Evolutionary conservation across 2,329 filamentous ascomycete species (phyloP).

Genomic region (Fusarium sp.): DNA sequence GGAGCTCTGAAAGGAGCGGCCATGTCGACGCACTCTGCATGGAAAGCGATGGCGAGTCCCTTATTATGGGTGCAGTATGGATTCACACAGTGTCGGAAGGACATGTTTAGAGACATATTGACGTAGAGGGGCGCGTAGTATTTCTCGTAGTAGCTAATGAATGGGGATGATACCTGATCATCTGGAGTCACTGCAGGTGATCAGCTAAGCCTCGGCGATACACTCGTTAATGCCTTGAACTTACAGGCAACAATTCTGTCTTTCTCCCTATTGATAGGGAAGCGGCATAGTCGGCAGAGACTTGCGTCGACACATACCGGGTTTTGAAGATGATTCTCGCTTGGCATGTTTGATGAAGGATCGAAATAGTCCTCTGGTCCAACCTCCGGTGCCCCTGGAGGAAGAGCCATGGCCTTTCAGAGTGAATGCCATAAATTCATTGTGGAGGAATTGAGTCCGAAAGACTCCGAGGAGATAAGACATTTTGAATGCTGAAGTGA

Average conservation of each 20-base stretch:
- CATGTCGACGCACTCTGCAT: not conserved
- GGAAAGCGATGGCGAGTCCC: not conserved
- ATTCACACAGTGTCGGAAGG: not conserved
- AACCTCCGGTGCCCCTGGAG: not conserved
- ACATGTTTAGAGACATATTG: not conserved
- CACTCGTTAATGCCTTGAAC: fast-evolving
- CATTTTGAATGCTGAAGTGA: not conserved
- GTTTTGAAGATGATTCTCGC: conserved; percentile 8
- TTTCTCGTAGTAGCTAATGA: not conserved
- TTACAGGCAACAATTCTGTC: not conserved
- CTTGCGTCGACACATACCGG: conserved; percentile 13
- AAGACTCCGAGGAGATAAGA: not conserved
- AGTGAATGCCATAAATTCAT: fast-evolving
- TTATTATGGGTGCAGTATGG: not conserved
- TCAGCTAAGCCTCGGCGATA: fast-evolving
- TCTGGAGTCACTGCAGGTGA: not conserved
- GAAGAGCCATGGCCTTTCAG: not conserved
- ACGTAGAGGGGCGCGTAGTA: not conserved
- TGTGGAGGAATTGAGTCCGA: not conserved
- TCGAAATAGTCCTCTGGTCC: not conserved
- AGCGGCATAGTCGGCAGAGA: conserved; percentile 5
- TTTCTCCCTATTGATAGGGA: not conserved
- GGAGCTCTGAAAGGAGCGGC: not conserved
- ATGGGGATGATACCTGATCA: not conserved
- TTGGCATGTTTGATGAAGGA: not conserved